Evolutionary conservation across 805 yeast genomes (phyloP).

Genomic region (Cyberlindnera meyerae): DNA sequence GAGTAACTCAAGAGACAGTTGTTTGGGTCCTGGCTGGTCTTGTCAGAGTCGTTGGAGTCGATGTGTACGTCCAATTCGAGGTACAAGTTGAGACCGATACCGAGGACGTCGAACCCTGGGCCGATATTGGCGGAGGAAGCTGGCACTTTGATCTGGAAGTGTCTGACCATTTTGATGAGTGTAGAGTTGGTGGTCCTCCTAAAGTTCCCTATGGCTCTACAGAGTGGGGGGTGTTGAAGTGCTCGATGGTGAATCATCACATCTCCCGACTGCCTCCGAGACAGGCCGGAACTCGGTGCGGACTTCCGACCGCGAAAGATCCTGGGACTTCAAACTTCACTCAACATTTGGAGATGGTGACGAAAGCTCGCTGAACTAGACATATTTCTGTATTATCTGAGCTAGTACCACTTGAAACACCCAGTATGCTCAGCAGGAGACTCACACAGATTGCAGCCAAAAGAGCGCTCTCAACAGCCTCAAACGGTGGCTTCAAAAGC

Average conservation of each 20-base stretch:
- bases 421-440: constrained; percentile 15
- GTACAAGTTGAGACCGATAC: constrained; percentile 77
- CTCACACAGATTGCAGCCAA: not conserved
- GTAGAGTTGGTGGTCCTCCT: too few relatives aligned
- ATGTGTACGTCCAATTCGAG: constrained; percentile 65
- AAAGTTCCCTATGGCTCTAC: not conserved
- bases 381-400: too few relatives aligned
- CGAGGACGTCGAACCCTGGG: constrained; percentile 96
- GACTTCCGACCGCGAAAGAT: too few relatives aligned
- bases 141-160: constrained; percentile 71
- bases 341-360: too few relatives aligned
- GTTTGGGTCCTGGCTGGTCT: constrained; percentile 55
- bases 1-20: constrained; percentile 68
- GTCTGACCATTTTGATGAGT: constrained; percentile 36
- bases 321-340: too few relatives aligned
- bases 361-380: too few relatives aligned
- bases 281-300: too few relatives aligned
- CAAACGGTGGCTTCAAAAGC: constrained; percentile 19
- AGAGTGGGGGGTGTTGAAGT: constrained; percentile 1
- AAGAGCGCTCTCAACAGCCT: constrained; percentile 21
- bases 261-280: too few relatives aligned
- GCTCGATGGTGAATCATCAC: constrained; percentile 5
- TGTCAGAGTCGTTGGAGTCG: constrained; percentile 43
- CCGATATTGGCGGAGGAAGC: constrained; percentile 98
- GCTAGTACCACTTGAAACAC: too few relatives aligned